These are phyloP conservation scores for Ceratopteris richardii DNA, from an alignment of 75 land plant species.

Conservation along the genomic window DNA sequence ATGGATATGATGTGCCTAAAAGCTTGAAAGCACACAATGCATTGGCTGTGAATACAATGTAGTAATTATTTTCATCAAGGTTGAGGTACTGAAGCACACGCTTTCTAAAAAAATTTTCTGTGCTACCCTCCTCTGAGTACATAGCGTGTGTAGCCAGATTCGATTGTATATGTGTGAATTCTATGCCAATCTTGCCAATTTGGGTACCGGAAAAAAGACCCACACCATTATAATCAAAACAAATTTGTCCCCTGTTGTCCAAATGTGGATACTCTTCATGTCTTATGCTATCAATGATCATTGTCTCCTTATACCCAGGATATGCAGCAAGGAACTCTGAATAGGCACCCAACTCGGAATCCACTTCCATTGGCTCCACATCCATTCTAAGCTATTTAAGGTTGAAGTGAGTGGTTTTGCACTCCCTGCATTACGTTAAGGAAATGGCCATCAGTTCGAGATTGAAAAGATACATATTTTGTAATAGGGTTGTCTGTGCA, in stretches of 20 bases:
- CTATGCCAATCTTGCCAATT: constrained; percentile 1
- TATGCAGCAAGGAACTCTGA: constrained; percentile 13
- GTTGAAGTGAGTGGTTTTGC: too few species aligned
- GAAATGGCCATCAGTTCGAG: too few species aligned
- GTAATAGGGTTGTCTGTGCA: too few species aligned
- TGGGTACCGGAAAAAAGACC: constrained; percentile 19
- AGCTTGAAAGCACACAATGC: constrained; percentile 22
- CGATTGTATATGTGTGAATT: constrained; percentile 15
- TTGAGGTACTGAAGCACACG: constrained; percentile 19
- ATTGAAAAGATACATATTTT: too few species aligned
- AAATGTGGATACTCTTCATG: constrained; percentile 27
- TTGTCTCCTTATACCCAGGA: constrained; percentile 18
- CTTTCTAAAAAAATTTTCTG: constrained; percentile 12
- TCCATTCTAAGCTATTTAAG: too few species aligned
- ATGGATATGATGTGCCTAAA: constrained; percentile 22
- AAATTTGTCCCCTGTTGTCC: constrained; percentile 14
- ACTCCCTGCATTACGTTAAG: too few species aligned
- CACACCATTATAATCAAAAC: constrained; percentile 26
- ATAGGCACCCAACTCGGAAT: constrained; percentile 6
- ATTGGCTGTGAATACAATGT: constrained; percentile 27
- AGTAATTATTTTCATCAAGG: constrained; percentile 24
- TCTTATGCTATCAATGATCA: constrained; percentile 14
- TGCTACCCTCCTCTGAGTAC: constrained; percentile 11
- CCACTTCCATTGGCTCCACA: too few species aligned
- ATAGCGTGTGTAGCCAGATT: constrained; percentile 23